Evolutionary conservation across 1,284 basidiomycete genomes (phyloP).

Genomic region (Microbotryomycetes sp.): DNA sequence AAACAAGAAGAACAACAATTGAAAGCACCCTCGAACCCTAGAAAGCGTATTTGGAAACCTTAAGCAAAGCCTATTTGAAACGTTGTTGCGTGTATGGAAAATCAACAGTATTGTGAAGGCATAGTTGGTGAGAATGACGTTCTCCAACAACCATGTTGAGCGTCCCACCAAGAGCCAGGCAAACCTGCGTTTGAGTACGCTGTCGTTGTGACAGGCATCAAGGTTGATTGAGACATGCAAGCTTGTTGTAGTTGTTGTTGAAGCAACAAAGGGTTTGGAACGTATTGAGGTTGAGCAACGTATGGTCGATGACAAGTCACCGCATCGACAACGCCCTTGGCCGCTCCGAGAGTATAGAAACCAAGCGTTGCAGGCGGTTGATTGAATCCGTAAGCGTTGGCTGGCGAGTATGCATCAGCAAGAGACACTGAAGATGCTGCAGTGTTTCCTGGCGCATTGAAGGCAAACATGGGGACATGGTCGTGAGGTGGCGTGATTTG

Average conservation of each 20-base stretch:
- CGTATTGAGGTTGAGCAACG: neutral
- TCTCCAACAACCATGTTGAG: neutral
- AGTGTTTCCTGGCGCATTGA: neutral
- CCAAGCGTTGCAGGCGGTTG: neutral
- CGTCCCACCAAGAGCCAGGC: neutral
- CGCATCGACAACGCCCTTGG: neutral
- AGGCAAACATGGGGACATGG: neutral
- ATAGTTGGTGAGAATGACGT: neutral
- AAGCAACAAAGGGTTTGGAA: neutral
- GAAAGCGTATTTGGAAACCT: no score
- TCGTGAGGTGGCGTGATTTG: neutral
- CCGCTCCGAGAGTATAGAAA: neutral
- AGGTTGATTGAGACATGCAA: no score
- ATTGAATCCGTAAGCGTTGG: neutral
- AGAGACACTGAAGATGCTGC: neutral
- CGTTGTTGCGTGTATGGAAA: no score
- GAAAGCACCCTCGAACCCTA: no score
- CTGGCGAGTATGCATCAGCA: neutral
- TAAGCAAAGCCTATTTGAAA: no score
- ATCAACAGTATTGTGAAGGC: neutral
- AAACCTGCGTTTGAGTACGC: neutral
- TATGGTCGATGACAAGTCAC: neutral
- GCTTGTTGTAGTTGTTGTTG: no score
- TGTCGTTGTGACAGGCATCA: neutral
- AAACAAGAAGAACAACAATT: no score